Base-by-base conservation (phyloP, 768 basidiomycete species). In the Rhodotorula kratochvilovae region DNA sequence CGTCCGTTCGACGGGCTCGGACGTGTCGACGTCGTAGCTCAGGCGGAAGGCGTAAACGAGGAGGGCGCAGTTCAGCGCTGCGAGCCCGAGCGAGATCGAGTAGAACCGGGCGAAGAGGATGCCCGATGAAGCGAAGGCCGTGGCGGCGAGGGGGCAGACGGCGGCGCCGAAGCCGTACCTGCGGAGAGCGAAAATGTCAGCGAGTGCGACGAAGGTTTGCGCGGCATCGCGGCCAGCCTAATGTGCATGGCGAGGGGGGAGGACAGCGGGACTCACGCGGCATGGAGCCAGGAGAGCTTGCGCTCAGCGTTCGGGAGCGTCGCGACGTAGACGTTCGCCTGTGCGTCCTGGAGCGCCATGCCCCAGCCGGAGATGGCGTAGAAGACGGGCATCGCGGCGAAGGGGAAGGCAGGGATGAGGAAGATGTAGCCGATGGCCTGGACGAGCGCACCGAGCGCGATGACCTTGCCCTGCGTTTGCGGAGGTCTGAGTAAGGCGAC, bases 351-450 rank as follows among this genome's bases (percentile, higher is more conserved):
- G 0, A 69, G 42, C 0, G 69, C 66, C 50, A 74, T 58, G 10
- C 73, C 72, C 12, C 61, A n/a, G n/a, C 74, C 74, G 15, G 58
- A 43, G 42, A 72, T 6, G 23, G 62, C 64, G 45, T 70, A 72
- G 39, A 61, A 17, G 35, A 66, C 35, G 6, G 74, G 74, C 29
- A 70, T 56, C 19, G 48, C 58, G 0, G 66, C 57, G 42, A 75
- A 75, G 5, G 74, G 64, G 54, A 75, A 70, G 0, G 56, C 74
- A 6, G 74, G 67, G 35, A 75, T 65, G 39, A 75, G 64, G 23
- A 75, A 36, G 2, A 61, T 43, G 65, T 72, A 72, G 8, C 67
- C 74, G 21, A 51, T 21, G 5, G 63, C 65, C 43, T 75, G 74
- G 16, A 69, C 25, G 7, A 54, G 42, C 0, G 64, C 61, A 25